phyloP scores from a whole-genome alignment of 768 basidiomycete genomes.

The Tulasnella sp. region DNA sequence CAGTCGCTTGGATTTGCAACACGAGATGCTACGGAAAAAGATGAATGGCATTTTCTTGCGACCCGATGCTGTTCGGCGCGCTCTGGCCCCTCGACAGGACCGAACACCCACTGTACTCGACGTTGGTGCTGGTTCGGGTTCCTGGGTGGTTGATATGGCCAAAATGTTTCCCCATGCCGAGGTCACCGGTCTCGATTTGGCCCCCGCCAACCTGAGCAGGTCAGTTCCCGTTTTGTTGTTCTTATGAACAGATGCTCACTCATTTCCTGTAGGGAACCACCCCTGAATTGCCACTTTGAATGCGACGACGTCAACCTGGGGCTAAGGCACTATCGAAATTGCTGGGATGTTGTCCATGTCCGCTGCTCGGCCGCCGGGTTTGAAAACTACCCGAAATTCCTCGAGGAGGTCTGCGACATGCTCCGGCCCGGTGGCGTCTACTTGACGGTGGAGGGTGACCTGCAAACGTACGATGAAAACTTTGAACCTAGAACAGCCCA shows the following conservation, averaged over 20 bases:
- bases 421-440: slow-evolving; percentile 8
- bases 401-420: neutral
- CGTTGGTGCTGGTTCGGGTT: slow-evolving; percentile 5
- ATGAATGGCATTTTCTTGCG: slow-evolving; percentile 4
- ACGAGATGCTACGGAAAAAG: slow-evolving; percentile 1
- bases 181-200: slow-evolving; percentile 5
- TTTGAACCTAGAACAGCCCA: neutral
- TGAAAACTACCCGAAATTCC: neutral
- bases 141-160: slow-evolving; percentile 10
- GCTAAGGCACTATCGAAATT: slow-evolving; percentile 5
- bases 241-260: neutral
- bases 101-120: neutral
- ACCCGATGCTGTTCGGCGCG: slow-evolving; percentile 6
- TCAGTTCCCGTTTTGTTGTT: neutral
- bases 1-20: slow-evolving; percentile 5
- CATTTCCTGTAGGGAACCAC: neutral
- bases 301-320: slow-evolving; percentile 15
- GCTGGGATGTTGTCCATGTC: slow-evolving; percentile 5
- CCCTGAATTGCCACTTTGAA: slow-evolving; percentile 12
- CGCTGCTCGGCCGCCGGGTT: slow-evolving; percentile 1
- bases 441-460: slow-evolving; percentile 7
- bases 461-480: slow-evolving; percentile 3
- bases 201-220: slow-evolving; percentile 3
- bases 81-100: neutral
- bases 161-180: neutral